A percentile compares a stretch with the other conserved stretches of the same genome.
Conservation (phyloP, 2,329 filamentous ascomycete genomes). For the Epicoccum nigrum region DNA sequence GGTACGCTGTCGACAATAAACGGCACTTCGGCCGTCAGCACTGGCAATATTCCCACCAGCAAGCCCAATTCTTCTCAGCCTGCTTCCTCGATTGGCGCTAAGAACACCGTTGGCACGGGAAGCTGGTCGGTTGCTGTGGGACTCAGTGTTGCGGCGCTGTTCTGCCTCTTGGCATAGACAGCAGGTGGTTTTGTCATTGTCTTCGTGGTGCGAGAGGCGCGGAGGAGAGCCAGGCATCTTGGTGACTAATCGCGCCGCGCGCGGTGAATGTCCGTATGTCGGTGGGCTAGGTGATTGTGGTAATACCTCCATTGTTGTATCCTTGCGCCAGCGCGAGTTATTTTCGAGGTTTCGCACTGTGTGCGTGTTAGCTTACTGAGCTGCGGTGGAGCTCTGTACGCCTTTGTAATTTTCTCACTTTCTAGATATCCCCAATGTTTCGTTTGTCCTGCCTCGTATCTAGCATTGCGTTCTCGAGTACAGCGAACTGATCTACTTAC, state of each 20-base stretch:
- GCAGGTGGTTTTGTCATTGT: background rate
- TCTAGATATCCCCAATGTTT: slow-evolving; percentile 8
- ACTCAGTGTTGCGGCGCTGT: background rate
- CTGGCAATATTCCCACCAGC: background rate
- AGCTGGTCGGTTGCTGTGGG: background rate
- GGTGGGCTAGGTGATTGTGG: background rate
- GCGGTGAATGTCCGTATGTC: background rate
- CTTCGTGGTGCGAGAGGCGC: background rate
- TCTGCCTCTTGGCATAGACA: slow-evolving; percentile 7
- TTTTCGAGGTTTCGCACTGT: background rate
- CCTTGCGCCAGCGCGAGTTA: background rate
- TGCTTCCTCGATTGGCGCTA: slow-evolving; percentile 5
- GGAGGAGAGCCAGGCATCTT: background rate
- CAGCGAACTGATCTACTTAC: too few relatives aligned
- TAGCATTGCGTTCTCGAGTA: background rate
- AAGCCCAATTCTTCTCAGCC: background rate
- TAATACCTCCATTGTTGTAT: background rate
- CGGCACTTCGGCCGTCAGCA: background rate
- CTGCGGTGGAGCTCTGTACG: background rate
- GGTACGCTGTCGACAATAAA: background rate
- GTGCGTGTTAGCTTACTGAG: background rate
- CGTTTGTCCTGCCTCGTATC: background rate
- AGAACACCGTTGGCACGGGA: background rate
- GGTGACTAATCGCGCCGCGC: background rate
- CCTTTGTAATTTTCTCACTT: background rate